Percentiles rank a stretch among this genome's conserved stretches.
These are phyloP conservation scores for Dalbergia cochinchinensis DNA, from an alignment of 306 rosid genomes.

Conservation along the genomic window DNA sequence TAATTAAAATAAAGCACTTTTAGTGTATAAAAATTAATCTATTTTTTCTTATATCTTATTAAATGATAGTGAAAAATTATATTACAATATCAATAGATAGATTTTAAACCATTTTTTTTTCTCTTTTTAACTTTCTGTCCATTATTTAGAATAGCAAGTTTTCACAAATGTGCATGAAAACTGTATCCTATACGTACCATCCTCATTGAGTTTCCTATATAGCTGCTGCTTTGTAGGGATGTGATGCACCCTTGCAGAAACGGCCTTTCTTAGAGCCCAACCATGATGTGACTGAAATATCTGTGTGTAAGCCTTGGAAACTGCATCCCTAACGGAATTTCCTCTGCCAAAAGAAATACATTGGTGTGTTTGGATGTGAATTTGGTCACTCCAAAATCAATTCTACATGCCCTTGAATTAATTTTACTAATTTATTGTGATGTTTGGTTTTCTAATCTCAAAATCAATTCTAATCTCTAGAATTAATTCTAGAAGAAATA, in stretches of 20 bases:
- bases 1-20: too few relatives aligned
- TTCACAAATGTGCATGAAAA: slow-evolving; percentile 8
- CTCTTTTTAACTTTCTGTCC: too few relatives aligned
- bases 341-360: slow-evolving; percentile 58
- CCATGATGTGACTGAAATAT: slow-evolving; percentile 78
- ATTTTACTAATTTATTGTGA: too few relatives aligned
- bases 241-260: slow-evolving; percentile 54
- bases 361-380: neutral
- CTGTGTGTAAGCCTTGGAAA: slow-evolving; percentile 64
- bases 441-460: too few relatives aligned
- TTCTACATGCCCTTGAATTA: too few relatives aligned
- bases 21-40: too few relatives aligned
- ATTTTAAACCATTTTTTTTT: too few relatives aligned
- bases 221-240: slow-evolving; percentile 41
- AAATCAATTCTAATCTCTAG: too few relatives aligned
- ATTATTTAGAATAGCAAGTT: neutral
- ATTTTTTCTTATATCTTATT: neutral
- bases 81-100: too few relatives aligned
- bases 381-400: too few relatives aligned
- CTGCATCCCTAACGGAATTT: slow-evolving; percentile 70
- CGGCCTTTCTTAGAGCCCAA: slow-evolving; percentile 84
- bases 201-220: slow-evolving; percentile 51
- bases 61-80: too few relatives aligned
- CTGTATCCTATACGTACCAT: slow-evolving; percentile 59
- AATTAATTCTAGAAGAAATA: too few relatives aligned